Conservation (phyloP, 805 yeast species). For the Schwanniomyces sp. region DNA sequence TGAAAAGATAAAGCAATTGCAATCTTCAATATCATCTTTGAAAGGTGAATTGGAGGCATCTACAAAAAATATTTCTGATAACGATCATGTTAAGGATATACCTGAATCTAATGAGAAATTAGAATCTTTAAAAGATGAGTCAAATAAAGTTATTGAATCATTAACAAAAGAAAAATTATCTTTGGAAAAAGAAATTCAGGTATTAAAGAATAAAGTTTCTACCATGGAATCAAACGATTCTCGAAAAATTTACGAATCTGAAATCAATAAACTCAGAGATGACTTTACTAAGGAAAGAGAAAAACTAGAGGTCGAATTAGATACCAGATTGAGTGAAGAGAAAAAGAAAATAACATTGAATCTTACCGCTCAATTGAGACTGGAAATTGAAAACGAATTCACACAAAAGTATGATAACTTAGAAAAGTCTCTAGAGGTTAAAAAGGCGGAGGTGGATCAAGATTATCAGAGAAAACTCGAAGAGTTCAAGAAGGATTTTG, state of each 20-base stretch:
- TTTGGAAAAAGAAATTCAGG: slow-evolving; percentile 7
- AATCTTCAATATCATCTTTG: slow-evolving; percentile 18
- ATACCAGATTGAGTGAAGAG: slow-evolving; percentile 24
- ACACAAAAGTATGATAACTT: slow-evolving; percentile 15
- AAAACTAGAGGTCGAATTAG: slow-evolving; percentile 12
- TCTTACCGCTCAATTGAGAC: slow-evolving; percentile 21
- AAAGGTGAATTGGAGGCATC: slow-evolving; percentile 18
- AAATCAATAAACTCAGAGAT: slow-evolving; percentile 26
- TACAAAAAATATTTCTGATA: slow-evolving; percentile 10
- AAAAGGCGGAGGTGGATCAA: slow-evolving; percentile 36
- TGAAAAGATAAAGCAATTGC: slow-evolving; percentile 26
- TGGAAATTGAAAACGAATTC: slow-evolving; percentile 23
- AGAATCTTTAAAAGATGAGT: slow-evolving; percentile 11
- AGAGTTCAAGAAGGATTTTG: slow-evolving; percentile 17
- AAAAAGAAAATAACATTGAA: slow-evolving; percentile 26
- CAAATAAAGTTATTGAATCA: slow-evolving; percentile 7
- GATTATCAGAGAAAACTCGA: slow-evolving; percentile 28
- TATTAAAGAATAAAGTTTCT: slow-evolving; percentile 11
- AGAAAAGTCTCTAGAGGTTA: slow-evolving; percentile 15
- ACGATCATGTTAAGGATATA: slow-evolving; percentile 7
- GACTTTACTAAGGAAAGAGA: slow-evolving; percentile 11
- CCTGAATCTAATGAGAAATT: slow-evolving; percentile 8
- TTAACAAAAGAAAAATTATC: slow-evolving; percentile 12
- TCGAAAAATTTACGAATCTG: slow-evolving; percentile 11
- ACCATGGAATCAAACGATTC: not conserved